phyloP scores from a whole-genome alignment of 2,329 filamentous ascomycete species.

The Fusarium sp. region DNA sequence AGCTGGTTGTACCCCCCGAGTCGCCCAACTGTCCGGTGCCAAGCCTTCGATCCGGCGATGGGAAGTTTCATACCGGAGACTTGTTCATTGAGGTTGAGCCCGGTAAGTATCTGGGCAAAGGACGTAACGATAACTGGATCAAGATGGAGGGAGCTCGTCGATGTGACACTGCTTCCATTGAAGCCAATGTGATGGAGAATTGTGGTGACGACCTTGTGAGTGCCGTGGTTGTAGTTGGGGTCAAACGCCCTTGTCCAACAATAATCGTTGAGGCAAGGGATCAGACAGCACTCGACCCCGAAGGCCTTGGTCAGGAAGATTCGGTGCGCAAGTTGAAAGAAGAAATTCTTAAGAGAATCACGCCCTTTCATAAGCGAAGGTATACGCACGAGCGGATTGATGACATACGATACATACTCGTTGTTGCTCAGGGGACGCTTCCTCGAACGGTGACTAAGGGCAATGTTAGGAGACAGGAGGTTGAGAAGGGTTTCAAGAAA shows the following conservation, averaged over 20 bases:
- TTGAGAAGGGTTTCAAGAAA: slow-evolving; percentile 17
- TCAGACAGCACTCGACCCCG: not conserved
- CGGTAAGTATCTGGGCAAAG: slow-evolving; percentile 32
- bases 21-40: slow-evolving; percentile 35
- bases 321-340: slow-evolving; percentile 6
- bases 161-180: slow-evolving; percentile 43
- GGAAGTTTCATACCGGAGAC: slow-evolving; percentile 44
- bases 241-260: slow-evolving; percentile 34
- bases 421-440: slow-evolving; percentile 26
- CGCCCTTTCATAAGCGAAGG: slow-evolving; percentile 39
- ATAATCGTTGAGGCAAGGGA: slow-evolving; percentile 37
- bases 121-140: slow-evolving; percentile 46
- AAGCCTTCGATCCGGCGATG: slow-evolving; percentile 27
- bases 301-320: not conserved
- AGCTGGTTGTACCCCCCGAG: slow-evolving; percentile 24
- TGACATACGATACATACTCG: slow-evolving; percentile 31
- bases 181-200: slow-evolving; percentile 32
- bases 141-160: slow-evolving; percentile 42
- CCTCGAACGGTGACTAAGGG: slow-evolving; percentile 40
- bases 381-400: slow-evolving; percentile 42
- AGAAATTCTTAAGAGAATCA: slow-evolving; percentile 32
- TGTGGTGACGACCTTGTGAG: slow-evolving; percentile 40
- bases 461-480: slow-evolving; percentile 34
- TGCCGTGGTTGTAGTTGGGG: slow-evolving; percentile 35
- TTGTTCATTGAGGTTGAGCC: slow-evolving; percentile 43